Evolutionary conservation across 2,329 filamentous ascomycete species (phyloP).

Genomic region (Thielaviopsis euricoi): DNA sequence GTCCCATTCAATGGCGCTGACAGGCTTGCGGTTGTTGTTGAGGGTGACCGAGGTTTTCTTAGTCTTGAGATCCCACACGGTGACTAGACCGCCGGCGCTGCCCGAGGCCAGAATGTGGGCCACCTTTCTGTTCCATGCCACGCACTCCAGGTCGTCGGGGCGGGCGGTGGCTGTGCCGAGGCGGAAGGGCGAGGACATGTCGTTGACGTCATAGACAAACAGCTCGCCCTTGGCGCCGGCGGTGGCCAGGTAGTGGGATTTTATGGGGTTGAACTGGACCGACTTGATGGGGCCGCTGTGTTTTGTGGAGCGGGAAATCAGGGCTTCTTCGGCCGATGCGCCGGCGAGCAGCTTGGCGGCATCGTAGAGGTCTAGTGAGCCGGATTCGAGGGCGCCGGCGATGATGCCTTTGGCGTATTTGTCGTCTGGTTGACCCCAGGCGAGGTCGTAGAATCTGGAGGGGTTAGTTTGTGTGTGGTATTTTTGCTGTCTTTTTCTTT

Average conservation of each 20-base stretch:
- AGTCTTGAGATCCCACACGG: conserved; percentile 95
- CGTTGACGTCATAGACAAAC: conserved; percentile 88
- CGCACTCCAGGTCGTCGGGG: conserved; percentile 85
- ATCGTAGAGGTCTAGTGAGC: conserved; percentile 85
- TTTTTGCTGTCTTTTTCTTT: not conserved
- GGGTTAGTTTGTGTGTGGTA: not conserved
- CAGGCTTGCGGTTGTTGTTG: conserved; percentile 86
- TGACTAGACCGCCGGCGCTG: conserved; percentile 84
- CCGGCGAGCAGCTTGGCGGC: conserved; percentile 50
- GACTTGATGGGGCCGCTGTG: conserved; percentile 88
- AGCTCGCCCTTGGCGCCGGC: conserved; percentile 91
- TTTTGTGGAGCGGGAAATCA: conserved; percentile 74
- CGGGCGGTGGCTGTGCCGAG: conserved; percentile 76
- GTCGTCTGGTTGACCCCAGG: conserved; percentile 72
- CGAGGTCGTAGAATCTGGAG: conserved; percentile 83
- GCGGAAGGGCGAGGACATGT: conserved; percentile 73
- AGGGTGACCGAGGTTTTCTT: conserved; percentile 95
- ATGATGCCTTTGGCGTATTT: conserved; percentile 75
- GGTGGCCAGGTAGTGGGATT: conserved; percentile 79
- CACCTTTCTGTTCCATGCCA: conserved; percentile 98
- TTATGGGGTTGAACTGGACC: conserved; percentile 88
- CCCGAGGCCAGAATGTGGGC: conserved; percentile 92
- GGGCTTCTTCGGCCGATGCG: conserved; percentile 41
- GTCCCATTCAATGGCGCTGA: conserved; percentile 95
- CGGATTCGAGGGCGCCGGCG: conserved; percentile 88